Evolutionary conservation across 495 filamentous ascomycete genomes (phyloP).

Genomic region (Penicillium robsamsonii): DNA sequence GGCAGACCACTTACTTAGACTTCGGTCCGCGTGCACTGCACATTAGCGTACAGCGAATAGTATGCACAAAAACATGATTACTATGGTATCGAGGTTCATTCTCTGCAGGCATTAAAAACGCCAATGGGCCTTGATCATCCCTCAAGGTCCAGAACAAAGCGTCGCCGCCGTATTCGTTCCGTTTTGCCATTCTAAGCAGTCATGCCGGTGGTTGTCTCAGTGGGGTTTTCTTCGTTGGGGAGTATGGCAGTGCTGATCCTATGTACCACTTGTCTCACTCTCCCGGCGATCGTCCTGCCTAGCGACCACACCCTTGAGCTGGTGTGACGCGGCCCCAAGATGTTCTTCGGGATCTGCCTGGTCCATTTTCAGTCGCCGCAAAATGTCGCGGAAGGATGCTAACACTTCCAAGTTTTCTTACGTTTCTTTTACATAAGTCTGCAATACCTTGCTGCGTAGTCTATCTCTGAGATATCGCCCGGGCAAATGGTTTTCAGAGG

Average conservation of each 20-base stretch:
- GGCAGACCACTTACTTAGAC: slow-evolving; percentile 5
- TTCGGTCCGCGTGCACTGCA: slow-evolving; percentile 4
- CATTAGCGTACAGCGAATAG: neutral
- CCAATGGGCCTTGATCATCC: neutral
- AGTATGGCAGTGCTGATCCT: slow-evolving; percentile 14
- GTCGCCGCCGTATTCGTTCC: neutral
- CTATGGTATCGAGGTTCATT: neutral
- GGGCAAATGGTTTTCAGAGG: neutral
- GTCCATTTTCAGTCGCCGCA: neutral
- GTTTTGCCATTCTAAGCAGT: slow-evolving; percentile 5
- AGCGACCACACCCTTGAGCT: slow-evolving; percentile 1
- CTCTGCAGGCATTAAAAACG: slow-evolving; percentile 4
- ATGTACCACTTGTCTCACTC: slow-evolving; percentile 11
- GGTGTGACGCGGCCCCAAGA: neutral
- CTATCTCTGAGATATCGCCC: neutral
- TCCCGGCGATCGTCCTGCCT: slow-evolving; percentile 6
- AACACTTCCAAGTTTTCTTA: neutral
- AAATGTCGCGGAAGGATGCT: neutral
- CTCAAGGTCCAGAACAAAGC: neutral
- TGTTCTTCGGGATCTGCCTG: slow-evolving; percentile 4
- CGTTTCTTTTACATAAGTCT: neutral
- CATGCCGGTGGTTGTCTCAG: slow-evolving; percentile 2
- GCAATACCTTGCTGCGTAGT: neutral
- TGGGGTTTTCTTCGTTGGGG: neutral
- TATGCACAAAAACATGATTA: neutral